A percentile compares a stretch with the other conserved stretches of the same genome.
phyloP scores from a whole-genome alignment of 176 grass and related monocot genomes.

The Metroxylon sagu region DNA sequence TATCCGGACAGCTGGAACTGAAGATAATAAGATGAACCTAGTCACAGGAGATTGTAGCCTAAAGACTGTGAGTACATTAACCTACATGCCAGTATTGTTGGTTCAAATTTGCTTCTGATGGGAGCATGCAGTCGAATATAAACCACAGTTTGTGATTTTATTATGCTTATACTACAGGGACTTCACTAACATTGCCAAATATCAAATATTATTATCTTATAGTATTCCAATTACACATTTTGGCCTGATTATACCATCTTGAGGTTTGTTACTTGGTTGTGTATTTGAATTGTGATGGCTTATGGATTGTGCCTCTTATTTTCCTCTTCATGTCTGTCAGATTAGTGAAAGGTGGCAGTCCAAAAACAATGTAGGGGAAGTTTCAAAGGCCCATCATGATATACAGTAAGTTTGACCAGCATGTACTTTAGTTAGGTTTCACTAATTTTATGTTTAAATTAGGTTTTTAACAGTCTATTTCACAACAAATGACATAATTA shows the following conservation, averaged over 20 bases:
- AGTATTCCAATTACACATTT: no score
- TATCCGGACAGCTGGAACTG: conserved; percentile 8
- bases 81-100: not conserved
- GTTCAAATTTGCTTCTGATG: no score
- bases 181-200: no score
- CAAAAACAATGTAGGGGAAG: conserved; percentile 34
- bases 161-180: not conserved
- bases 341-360: conserved; percentile 12
- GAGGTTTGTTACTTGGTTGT: no score
- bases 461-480: not conserved
- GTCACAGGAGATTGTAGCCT: conserved; percentile 2
- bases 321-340: conserved; percentile 18
- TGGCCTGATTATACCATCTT: no score
- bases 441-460: conserved; percentile 2
- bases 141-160: not conserved
- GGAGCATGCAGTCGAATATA: no score
- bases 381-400: conserved; percentile 43
- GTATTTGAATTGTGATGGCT: no score
- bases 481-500: not conserved
- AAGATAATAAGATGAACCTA: conserved; percentile 3
- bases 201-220: no score
- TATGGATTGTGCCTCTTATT: no score
- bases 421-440: not conserved
- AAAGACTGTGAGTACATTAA: conserved; percentile 7
- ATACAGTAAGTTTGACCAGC: conserved; percentile 49